Evolutionary conservation across 495 filamentous ascomycete species (phyloP), one percentile per base, ranked within the genome.

Genomic region (Penicillium dipodomyicola): DNA sequence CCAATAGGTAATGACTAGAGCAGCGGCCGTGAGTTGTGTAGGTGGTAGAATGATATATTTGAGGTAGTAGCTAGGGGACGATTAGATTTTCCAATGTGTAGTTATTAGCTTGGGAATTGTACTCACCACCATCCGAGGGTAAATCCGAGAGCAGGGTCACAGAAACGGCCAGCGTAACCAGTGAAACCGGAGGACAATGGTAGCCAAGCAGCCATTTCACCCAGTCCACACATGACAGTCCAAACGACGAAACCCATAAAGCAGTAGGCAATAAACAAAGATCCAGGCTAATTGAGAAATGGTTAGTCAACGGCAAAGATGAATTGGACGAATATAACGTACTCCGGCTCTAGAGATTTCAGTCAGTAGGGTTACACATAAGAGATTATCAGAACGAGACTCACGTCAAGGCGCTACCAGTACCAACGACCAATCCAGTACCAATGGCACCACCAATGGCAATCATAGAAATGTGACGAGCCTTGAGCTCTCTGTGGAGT

Each of bases 401-500:
- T 39, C 35, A 39, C 35, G 19, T 35, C 17, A 11, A 56, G 23
- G 47, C 30, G 47, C 30, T 20, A 10, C 87, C 85, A 35, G 86
- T 89, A 61, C 80, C 84, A 59, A 85, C 84, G 62, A 84, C 81
- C 47, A 85, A 67, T 56, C 84, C 87, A 49, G 89, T 92, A 61
- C 89, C 90, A 60, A 95, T 89, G 20, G 90, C 90, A 62, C 91
- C 91, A 47, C 91, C 91, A 64, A 96, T 92, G 9, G 90, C 91
- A 64, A 96, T 94, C 91, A 92, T 92, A 63, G 87, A 86, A 67
- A 92, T 87, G 56, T 91, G 89, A 35, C 89, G 83, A 4, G 87
- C 81, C 62, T 87, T 85, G 55, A 92, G 78, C 17, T 82, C 87
- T 44, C 89, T 84, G 45, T 86, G 84, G 14, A 91, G 74, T 10